Conservation (phyloP, 1,139 yeast genomes). For the Candida pseudoviswanathii region DNA sequence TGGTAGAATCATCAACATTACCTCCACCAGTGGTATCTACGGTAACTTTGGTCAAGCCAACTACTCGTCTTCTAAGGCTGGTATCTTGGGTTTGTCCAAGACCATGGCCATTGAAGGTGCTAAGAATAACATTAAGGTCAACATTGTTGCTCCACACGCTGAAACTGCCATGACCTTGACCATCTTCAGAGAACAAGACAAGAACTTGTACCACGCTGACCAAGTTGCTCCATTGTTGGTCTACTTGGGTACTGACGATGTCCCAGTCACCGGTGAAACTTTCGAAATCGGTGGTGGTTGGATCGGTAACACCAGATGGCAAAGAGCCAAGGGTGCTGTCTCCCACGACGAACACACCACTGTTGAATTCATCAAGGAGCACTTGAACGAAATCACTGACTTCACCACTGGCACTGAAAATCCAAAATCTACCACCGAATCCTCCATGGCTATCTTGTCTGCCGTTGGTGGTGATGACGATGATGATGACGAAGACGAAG, state of each 20-base stretch:
- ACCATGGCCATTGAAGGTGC: conserved; percentile 92
- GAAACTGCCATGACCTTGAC: conserved; percentile 97
- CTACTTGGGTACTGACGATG: conserved; percentile 71
- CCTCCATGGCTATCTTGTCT: conserved; percentile 74
- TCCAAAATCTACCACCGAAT: conserved; percentile 72
- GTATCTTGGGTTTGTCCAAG: conserved; percentile 80
- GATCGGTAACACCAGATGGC: conserved; percentile 95
- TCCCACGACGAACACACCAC: conserved; percentile 55
- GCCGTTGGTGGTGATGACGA: conserved; percentile 60
- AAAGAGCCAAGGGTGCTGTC: conserved; percentile 85
- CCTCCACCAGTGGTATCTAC: conserved; percentile 95
- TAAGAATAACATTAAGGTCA: conserved; percentile 72
- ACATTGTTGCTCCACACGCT: conserved; percentile 94
- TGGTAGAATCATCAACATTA: conserved; percentile 84
- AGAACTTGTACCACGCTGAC: conserved; percentile 81
- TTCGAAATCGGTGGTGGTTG: conserved; percentile 79
- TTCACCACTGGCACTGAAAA: conserved; percentile 61
- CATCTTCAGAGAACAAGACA: conserved; percentile 74
- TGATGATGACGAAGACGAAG: conserved; percentile 50
- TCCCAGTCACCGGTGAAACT: conserved; percentile 50
- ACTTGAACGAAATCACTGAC: conserved; percentile 67
- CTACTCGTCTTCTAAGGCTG: conserved; percentile 92
- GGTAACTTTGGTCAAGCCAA: conserved; percentile 98
- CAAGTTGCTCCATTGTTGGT: conserved; percentile 92
- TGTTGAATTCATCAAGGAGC: conserved; percentile 71